Conservation (phyloP, 2,329 filamentous ascomycete genomes). For the Ophiostoma perfectum region DNA sequence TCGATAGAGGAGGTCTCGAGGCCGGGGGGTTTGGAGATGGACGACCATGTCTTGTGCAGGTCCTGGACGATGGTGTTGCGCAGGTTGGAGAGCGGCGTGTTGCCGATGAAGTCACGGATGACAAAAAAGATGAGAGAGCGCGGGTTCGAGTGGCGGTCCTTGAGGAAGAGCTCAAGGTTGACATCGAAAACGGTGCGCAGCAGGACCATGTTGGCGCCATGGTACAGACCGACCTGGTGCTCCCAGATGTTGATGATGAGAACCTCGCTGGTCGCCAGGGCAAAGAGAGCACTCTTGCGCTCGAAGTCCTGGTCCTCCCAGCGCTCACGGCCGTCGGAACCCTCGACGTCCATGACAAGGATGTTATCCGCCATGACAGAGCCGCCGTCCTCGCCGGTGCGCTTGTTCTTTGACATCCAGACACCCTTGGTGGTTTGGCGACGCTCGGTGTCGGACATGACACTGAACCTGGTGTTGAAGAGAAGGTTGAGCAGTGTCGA, state of each 20-base stretch:
- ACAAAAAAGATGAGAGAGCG: constrained; percentile 96
- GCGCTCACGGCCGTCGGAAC: constrained; percentile 90
- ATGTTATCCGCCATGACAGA: constrained; percentile 92
- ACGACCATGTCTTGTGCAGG: constrained; percentile 84
- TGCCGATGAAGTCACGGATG: constrained; percentile 92
- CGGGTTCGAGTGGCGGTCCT: constrained; percentile 86
- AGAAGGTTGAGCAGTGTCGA: constrained; percentile 94
- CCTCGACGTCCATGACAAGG: constrained; percentile 98
- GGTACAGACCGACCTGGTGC: constrained; percentile 95
- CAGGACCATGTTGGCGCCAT: constrained; percentile 97
- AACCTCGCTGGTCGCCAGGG: constrained; percentile 93
- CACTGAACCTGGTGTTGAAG: constrained; percentile 92
- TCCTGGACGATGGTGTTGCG: constrained; percentile 87
- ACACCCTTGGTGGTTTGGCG: constrained; percentile 98
- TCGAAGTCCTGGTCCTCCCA: constrained; percentile 99
- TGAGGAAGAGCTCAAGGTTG: constrained; percentile 92
- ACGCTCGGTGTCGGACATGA: constrained; percentile 93
- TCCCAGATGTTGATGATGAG: constrained; percentile 99
- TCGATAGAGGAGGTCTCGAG: constrained; percentile 85
- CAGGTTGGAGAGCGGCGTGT: constrained; percentile 82
- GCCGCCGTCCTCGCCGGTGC: constrained; percentile 43
- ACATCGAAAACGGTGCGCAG: constrained; percentile 99
- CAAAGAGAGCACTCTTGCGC: constrained; percentile 95
- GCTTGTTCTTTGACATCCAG: constrained; percentile 98
- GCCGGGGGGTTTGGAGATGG: constrained; percentile 83